A percentile compares a stretch with the other conserved stretches of the same genome.
These are phyloP conservation scores for Dianthus caryophyllus DNA, from an alignment of 148 eudicot species.

Conservation along the genomic window DNA sequence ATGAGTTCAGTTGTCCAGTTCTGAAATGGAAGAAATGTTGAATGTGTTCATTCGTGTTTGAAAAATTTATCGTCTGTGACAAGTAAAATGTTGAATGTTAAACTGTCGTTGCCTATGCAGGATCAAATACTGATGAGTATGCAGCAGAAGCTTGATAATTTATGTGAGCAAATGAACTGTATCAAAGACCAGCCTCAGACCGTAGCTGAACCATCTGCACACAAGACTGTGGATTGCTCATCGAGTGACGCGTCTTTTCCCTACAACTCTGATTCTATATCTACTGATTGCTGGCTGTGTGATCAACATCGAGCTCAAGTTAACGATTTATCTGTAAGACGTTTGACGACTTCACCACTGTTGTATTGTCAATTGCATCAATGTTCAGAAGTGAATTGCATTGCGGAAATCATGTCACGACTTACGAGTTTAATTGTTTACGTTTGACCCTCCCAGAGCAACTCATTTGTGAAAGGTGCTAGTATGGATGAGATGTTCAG, in stretches of 20 bases:
- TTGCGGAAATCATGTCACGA: neutral
- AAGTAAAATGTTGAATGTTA: neutral
- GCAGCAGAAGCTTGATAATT: slow-evolving; percentile 79
- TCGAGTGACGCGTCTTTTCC: slow-evolving; percentile 19
- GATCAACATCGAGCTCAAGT: slow-evolving; percentile 45
- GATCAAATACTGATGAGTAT: slow-evolving; percentile 70
- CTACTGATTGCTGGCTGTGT: slow-evolving; percentile 54
- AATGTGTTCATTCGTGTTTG: neutral
- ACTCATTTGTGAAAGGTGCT: slow-evolving; percentile 22
- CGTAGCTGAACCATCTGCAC: slow-evolving; percentile 7
- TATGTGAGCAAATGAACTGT: slow-evolving; percentile 64
- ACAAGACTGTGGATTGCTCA: slow-evolving; percentile 21
- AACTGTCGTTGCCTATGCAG: slow-evolving; percentile 29
- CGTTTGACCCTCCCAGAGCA: slow-evolving; percentile 31
- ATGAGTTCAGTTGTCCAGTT: neutral
- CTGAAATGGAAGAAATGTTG: neutral
- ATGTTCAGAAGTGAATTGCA: neutral
- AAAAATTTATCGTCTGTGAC: neutral
- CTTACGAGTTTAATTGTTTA: neutral
- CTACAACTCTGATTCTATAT: slow-evolving; percentile 21
- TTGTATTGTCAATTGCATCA: neutral
- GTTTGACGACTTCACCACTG: neutral
- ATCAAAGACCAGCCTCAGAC: slow-evolving; percentile 51
- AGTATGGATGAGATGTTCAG: slow-evolving; percentile 41
- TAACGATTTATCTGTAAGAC: slow-evolving; percentile 36